Conservation (phyloP, 1,284 basidiomycete species). For the Leucocoprinus gongylophorus region DNA sequence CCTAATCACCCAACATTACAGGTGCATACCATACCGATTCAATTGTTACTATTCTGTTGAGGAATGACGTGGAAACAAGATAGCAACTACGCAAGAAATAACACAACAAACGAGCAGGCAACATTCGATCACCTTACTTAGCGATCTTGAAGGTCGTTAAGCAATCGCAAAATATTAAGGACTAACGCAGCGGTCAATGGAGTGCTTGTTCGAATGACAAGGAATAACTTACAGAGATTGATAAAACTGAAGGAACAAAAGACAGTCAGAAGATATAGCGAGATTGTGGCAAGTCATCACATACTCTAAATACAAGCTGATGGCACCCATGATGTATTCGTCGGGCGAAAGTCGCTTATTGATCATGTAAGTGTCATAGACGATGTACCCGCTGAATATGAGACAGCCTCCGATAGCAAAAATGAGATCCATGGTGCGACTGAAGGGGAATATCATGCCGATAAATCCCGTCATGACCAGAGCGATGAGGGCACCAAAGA, state of each 20-base stretch:
- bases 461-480: slow-evolving; percentile 74
- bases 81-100: slow-evolving; percentile 1
- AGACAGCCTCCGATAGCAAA: slow-evolving; percentile 74
- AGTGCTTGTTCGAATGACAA: neutral
- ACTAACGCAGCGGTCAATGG: slow-evolving; percentile 33
- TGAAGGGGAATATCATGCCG: slow-evolving; percentile 76
- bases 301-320: slow-evolving; percentile 84
- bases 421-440: slow-evolving; percentile 66
- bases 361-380: slow-evolving; percentile 84
- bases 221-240: slow-evolving; percentile 58
- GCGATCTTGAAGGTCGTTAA: slow-evolving; percentile 50
- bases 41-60: neutral
- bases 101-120: neutral
- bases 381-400: slow-evolving; percentile 78
- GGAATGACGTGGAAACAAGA: neutral
- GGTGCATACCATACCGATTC: too few relatives aligned
- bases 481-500: slow-evolving; percentile 72
- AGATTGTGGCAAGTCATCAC: slow-evolving; percentile 23
- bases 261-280: slow-evolving; percentile 4
- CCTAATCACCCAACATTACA: too few relatives aligned
- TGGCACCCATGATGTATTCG: slow-evolving; percentile 80
- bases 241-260: slow-evolving; percentile 44
- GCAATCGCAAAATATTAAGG: slow-evolving; percentile 68
- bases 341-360: slow-evolving; percentile 77
- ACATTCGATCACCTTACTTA: slow-evolving; percentile 19